Percentiles rank a stretch among this genome's conserved stretches.
phyloP scores from a whole-genome alignment of 306 rosid species.

The Lathyrus oleraceus region DNA sequence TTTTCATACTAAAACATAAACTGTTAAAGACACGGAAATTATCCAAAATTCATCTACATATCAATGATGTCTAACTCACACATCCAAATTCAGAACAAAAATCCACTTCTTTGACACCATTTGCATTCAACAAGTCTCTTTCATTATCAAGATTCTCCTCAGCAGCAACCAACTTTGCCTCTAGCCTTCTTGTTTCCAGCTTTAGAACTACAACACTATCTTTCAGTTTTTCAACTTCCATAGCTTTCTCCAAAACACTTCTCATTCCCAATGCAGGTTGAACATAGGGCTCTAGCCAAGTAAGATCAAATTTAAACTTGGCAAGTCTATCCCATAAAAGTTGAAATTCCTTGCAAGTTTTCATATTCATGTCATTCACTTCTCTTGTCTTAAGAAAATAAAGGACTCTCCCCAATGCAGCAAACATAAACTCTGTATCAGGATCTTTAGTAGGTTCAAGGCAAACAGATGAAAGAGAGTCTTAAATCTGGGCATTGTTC shows the following conservation, averaged over 20 bases:
- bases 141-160: slow-evolving; percentile 10
- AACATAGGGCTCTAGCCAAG: slow-evolving; percentile 39
- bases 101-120: slow-evolving; percentile 24
- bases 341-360: neutral
- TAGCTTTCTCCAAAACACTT: neutral
- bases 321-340: slow-evolving; percentile 34
- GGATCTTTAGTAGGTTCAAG: neutral
- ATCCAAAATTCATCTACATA: no score
- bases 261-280: slow-evolving; percentile 23
- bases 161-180: slow-evolving; percentile 18
- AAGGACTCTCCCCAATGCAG: slow-evolving; percentile 31
- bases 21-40: no score
- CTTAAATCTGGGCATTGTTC: neutral
- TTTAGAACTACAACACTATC: slow-evolving; percentile 6
- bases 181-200: slow-evolving; percentile 3
- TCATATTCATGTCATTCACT: neutral
- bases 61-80: no score
- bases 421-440: neutral
- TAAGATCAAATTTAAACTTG: slow-evolving; percentile 29
- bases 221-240: neutral
- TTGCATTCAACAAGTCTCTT: neutral
- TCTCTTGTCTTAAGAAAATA: slow-evolving; percentile 20
- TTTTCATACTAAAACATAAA: no score
- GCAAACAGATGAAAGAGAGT: neutral
- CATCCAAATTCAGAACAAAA: slow-evolving; percentile 28